phyloP scores from a whole-genome alignment of 2,329 filamentous ascomycete species.

The Acrocalymma vagum region DNA sequence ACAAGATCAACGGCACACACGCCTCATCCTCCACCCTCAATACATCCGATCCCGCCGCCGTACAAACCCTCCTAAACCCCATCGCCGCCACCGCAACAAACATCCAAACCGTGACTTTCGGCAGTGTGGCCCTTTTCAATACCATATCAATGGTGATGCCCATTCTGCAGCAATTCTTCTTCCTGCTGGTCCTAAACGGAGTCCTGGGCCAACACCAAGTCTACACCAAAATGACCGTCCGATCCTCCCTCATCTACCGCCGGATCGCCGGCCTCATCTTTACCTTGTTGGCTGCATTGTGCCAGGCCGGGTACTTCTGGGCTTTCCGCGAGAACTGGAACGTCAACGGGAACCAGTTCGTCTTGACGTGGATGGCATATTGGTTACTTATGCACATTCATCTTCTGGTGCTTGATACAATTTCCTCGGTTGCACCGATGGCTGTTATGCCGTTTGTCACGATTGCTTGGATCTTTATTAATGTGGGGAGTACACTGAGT shows the following conservation, averaged over 20 bases:
- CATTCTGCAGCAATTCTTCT: slow-evolving; percentile 60
- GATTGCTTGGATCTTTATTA: slow-evolving; percentile 55
- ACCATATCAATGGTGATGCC: slow-evolving; percentile 55
- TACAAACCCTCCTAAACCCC: slow-evolving; percentile 50
- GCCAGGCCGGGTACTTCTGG: slow-evolving; percentile 53
- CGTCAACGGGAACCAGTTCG: slow-evolving; percentile 52
- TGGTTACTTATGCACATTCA: slow-evolving; percentile 57
- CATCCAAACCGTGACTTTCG: slow-evolving; percentile 53
- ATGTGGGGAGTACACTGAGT: slow-evolving; percentile 52
- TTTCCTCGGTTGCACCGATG: slow-evolving; percentile 51
- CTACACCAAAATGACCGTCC: slow-evolving; percentile 28
- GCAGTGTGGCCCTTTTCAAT: slow-evolving; percentile 55
- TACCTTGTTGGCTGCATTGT: slow-evolving; percentile 52
- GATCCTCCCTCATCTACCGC: slow-evolving; percentile 38
- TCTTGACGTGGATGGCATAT: slow-evolving; percentile 53
- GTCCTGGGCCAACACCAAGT: slow-evolving; percentile 44
- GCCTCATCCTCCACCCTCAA: slow-evolving; percentile 32
- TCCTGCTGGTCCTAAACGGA: slow-evolving; percentile 55
- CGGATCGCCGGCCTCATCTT: slow-evolving; percentile 46
- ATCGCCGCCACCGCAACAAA: slow-evolving; percentile 47
- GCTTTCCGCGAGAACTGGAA: slow-evolving; percentile 53
- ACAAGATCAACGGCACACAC: slow-evolving; percentile 40
- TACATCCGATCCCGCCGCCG: slow-evolving; percentile 35
- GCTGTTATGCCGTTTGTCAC: slow-evolving; percentile 55
- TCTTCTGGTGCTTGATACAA: slow-evolving; percentile 55